Evolutionary conservation across 192 early-diverging fungal species (phyloP).

Genomic region (Coemansia sp.): DNA sequence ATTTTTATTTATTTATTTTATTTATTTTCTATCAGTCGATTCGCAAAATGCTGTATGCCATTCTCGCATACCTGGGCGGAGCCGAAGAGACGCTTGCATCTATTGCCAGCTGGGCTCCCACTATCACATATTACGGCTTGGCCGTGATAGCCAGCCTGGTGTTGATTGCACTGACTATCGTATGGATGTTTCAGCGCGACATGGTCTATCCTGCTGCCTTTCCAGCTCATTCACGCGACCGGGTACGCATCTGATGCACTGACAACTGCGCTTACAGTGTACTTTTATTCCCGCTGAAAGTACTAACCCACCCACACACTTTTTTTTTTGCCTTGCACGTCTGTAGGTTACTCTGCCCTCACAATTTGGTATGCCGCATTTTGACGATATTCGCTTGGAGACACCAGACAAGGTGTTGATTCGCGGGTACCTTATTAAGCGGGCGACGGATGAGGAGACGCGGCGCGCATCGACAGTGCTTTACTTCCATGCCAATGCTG

Average conservation of each 20-base stretch:
- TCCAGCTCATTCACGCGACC: conserved; percentile 51
- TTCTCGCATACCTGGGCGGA: conserved; percentile 43
- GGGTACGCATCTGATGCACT: conserved; percentile 17
- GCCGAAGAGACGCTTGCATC: conserved; percentile 29
- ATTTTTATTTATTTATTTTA: conserved; percentile 1
- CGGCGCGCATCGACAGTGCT: conserved; percentile 73
- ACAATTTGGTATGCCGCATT: conserved; percentile 67
- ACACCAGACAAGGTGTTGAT: conserved; percentile 84
- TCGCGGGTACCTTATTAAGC: conserved; percentile 76
- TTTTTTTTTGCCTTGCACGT: neutral
- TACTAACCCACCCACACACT: neutral
- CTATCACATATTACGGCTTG: conserved; percentile 37
- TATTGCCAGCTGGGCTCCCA: conserved; percentile 36
- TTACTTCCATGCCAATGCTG: conserved; percentile 97
- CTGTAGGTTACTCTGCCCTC: conserved; percentile 70
- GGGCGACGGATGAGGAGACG: conserved; percentile 58
- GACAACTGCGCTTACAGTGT: neutral
- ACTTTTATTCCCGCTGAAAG: neutral
- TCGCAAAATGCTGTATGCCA: conserved; percentile 46
- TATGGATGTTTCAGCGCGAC: conserved; percentile 76
- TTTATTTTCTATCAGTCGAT: neutral
- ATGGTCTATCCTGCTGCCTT: conserved; percentile 77
- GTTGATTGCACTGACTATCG: conserved; percentile 30
- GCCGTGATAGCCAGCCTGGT: conserved; percentile 24
- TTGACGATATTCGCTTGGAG: conserved; percentile 70